phyloP scores from a whole-genome alignment of 768 basidiomycete species.

The Auriscalpium vulgare region DNA sequence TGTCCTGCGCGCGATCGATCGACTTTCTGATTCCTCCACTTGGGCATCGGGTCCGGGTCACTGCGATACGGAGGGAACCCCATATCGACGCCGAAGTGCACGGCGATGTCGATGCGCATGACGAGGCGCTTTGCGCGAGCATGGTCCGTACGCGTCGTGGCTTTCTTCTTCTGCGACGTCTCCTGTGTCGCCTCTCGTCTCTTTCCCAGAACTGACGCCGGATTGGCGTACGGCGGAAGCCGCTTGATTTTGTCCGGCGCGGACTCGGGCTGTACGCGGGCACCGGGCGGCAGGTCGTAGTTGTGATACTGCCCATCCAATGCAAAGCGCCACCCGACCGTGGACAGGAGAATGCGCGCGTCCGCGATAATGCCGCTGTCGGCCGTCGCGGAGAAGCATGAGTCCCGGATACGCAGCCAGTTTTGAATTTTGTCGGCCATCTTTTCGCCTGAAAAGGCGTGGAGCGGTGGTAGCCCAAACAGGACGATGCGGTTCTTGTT shows the following conservation, averaged over 20 bases:
- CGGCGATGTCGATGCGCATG: neutral
- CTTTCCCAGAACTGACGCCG: no score
- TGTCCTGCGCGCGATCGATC: neutral
- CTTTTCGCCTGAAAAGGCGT: neutral
- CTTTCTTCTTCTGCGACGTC: neutral
- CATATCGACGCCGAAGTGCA: neutral
- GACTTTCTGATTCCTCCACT: neutral
- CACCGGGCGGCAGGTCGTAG: neutral
- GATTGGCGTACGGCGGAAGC: neutral
- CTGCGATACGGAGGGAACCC: neutral
- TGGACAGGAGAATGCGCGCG: neutral
- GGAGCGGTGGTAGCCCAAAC: neutral
- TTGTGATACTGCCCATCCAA: neutral
- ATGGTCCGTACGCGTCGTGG: neutral
- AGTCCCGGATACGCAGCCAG: neutral
- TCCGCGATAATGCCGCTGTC: neutral
- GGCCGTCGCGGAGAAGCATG: neutral
- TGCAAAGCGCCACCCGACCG: neutral
- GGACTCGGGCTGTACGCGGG: neutral
- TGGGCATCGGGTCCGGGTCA: neutral
- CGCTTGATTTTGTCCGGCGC: neutral
- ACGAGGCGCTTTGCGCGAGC: neutral
- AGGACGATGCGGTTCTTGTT: neutral
- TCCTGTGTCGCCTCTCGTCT: no score
- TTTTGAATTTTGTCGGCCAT: neutral